Evolutionary conservation across 164 flowering plant genomes (phyloP).

Genomic region (Stephania cephalantha): DNA sequence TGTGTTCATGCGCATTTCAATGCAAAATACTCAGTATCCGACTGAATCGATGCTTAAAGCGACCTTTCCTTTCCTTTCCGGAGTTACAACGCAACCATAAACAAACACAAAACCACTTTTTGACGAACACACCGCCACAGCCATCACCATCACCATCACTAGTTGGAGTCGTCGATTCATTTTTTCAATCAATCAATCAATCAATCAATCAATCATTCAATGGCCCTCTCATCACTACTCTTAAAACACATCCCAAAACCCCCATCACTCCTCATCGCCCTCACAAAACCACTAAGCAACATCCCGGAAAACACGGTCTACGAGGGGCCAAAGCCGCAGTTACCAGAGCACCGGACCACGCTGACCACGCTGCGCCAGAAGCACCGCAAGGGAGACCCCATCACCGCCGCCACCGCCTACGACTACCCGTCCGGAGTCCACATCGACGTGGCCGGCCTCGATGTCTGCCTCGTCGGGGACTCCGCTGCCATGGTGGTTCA

Average conservation of each 20-base stretch:
- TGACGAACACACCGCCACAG: too few relatives aligned
- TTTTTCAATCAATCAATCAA: too few relatives aligned
- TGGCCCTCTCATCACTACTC: neutral
- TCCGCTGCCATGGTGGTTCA: constrained; percentile 98
- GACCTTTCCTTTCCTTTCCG: too few relatives aligned
- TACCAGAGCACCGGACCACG: constrained; percentile 55
- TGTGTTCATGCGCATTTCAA: too few relatives aligned
- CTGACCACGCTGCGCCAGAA: constrained; percentile 53
- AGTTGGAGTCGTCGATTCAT: too few relatives aligned
- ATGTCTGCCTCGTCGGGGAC: constrained; percentile 83
- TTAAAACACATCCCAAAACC: neutral
- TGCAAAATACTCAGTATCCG: too few relatives aligned
- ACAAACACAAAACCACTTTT: too few relatives aligned
- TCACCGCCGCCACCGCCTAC: constrained; percentile 86
- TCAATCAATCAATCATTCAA: neutral
- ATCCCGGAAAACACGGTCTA: constrained; percentile 79
- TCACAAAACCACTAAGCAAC: constrained; percentile 54
- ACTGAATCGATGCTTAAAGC: too few relatives aligned
- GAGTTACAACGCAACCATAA: too few relatives aligned
- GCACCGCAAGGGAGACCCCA: constrained; percentile 53
- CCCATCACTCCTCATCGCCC: neutral
- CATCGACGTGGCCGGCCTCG: constrained; percentile 76
- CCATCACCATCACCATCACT: too few relatives aligned
- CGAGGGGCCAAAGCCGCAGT: constrained; percentile 80
- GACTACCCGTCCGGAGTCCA: constrained; percentile 96